Evolutionary conservation across 768 basidiomycete species (phyloP).

Genomic region (Chalciporus chontae): DNA sequence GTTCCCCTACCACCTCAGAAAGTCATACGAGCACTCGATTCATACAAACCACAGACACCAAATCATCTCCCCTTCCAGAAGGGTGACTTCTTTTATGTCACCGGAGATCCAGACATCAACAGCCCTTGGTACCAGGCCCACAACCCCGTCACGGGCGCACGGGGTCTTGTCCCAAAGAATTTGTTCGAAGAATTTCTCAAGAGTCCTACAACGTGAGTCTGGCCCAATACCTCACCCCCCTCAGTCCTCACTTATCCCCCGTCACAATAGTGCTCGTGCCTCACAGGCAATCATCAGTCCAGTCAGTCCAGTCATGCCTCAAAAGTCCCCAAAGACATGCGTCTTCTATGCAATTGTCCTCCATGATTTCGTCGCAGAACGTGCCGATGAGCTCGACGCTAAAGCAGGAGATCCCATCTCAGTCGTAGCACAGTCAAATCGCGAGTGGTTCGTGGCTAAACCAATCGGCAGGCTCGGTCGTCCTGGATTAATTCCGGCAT

Average conservation of each 20-base stretch:
- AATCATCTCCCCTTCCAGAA: slow-evolving; percentile 87
- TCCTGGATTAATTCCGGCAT: slow-evolving; percentile 94
- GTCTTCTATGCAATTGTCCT: slow-evolving; percentile 94
- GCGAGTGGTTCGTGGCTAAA: slow-evolving; percentile 99
- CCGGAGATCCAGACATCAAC: slow-evolving; percentile 60
- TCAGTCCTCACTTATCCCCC: slow-evolving; percentile 1
- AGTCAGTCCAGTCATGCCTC: slow-evolving; percentile 28
- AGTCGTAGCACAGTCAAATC: slow-evolving; percentile 98
- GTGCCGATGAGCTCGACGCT: slow-evolving; percentile 94
- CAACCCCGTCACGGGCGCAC: slow-evolving; percentile 87
- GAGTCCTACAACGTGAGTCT: slow-evolving; percentile 56
- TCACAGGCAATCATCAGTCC: slow-evolving; percentile 31
- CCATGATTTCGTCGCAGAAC: slow-evolving; percentile 94
- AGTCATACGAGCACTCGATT: slow-evolving; percentile 81
- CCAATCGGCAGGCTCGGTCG: slow-evolving; percentile 93
- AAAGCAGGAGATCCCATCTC: slow-evolving; percentile 92
- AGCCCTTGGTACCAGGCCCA: slow-evolving; percentile 88
- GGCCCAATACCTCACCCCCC: slow-evolving; percentile 1
- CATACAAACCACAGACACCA: slow-evolving; percentile 66
- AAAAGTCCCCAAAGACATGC: slow-evolving; percentile 41
- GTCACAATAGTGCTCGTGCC: slow-evolving; percentile 35
- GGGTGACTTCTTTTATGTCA: slow-evolving; percentile 98
- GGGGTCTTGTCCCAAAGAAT: slow-evolving; percentile 83
- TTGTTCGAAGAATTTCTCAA: slow-evolving; percentile 93
- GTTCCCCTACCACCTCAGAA: slow-evolving; percentile 86